These are phyloP conservation scores for Dendrobium huoshanense DNA, from an alignment of 106 monocot genomes.

Conservation along the genomic window DNA sequence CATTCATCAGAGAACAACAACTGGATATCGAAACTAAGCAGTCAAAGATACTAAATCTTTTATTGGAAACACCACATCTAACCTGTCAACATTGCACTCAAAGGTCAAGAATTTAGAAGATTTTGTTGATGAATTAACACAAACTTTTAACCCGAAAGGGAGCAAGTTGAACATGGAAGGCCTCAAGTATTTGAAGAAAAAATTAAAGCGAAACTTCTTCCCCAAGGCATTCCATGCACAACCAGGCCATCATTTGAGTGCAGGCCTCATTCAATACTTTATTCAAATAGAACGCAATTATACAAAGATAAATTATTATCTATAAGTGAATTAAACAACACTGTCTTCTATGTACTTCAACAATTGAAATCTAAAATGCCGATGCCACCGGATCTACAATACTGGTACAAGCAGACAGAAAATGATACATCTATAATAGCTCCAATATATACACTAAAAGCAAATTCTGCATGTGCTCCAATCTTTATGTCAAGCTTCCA, in stretches of 20 bases:
- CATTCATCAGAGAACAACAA: constrained; percentile 45
- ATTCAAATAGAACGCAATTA: constrained; percentile 30
- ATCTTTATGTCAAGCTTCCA: too few relatives aligned
- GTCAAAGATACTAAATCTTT: constrained; percentile 50
- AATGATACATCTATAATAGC: too few relatives aligned
- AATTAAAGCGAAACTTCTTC: constrained; percentile 45
- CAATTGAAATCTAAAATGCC: too few relatives aligned
- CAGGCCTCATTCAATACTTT: constrained; percentile 28
- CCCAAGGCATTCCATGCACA: constrained; percentile 49
- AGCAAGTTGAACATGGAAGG: constrained; percentile 15
- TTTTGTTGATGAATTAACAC: constrained; percentile 44
- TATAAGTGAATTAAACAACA: constrained; percentile 26
- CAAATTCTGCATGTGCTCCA: too few relatives aligned
- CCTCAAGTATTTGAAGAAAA: constrained; percentile 34
- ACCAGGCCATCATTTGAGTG: constrained; percentile 55
- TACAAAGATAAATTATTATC: constrained; percentile 34
- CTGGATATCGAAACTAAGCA: constrained; percentile 54
- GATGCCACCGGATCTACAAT: too few relatives aligned
- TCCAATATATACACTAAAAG: too few relatives aligned
- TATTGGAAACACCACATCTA: constrained; percentile 52
- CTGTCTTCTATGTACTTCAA: too few relatives aligned
- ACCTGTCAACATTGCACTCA: constrained; percentile 49
- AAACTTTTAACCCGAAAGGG: constrained; percentile 28
- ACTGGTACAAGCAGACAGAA: too few relatives aligned
- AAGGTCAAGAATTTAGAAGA: constrained; percentile 67